Base-by-base conservation (phyloP, 2,329 filamentous ascomycete species). In the Scytalidium lignicola region DNA sequence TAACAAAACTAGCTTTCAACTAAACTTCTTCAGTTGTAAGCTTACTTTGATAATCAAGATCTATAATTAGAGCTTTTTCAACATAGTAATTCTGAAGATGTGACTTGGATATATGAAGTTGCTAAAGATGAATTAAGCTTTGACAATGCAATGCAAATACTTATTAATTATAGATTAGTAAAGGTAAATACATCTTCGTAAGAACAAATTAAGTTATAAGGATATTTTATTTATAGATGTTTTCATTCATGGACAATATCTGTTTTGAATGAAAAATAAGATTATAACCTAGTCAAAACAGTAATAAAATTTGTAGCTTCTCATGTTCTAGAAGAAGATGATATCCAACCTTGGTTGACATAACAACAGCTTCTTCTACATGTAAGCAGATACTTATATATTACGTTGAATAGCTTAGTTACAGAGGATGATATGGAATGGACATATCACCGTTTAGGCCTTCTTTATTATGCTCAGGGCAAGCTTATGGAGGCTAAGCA, bases 31-130 rank as follows among this genome's bases (percentile, higher is more conserved):
- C 48, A 61, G 15, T 57, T 72, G 10, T 70, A 68, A 63, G 69
- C 68, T 15, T 69, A 63, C 50, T 70, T 76, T 48, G 64, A 68
- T 51, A 69, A 70, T 52, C 59, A 67, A 12, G 69, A 73, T 50
- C 52, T 76, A 3, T 76, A 68, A 72, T 73, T 64, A 53, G 65
- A 73, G 47, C 61, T 75, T n/a, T 51, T 75, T 62, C 52, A 2
- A 64, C 64, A 55, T 39, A 44, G 46, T 40, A 22, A 42, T 20
- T 48, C 43, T 7, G 22, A 28, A 13, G 48, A 45, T 3, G 62
- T 58, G 2, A 12, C 21, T 2, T 64, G 58, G 60, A 46, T 62
- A 22, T 12, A 54, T 46, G 50, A 28, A 6, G 32, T 50, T 13
- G 45, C 51, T 28, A 51, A 51, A 53, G 53, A 49, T 44, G 43